Conservation (phyloP, 2,329 filamentous ascomycete species). For the Fonsecaea monophora region DNA sequence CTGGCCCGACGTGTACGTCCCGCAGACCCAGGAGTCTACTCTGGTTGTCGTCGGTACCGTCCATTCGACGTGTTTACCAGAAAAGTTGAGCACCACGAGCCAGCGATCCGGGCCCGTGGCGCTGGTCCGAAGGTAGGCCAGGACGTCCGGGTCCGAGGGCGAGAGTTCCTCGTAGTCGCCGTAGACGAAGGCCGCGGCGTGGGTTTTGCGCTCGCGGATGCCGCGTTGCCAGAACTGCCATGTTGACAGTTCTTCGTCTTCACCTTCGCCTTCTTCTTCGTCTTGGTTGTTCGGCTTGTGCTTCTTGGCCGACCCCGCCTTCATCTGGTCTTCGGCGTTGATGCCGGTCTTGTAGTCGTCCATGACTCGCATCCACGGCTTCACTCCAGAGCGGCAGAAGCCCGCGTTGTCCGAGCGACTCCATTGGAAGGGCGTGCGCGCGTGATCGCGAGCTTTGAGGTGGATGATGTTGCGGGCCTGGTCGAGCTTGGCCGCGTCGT, state of each 20-base stretch:
- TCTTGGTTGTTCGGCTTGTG: constrained; percentile 34
- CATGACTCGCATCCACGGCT: constrained; percentile 67
- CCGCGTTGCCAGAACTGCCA: constrained; percentile 42
- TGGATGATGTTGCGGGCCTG: constrained; percentile 42
- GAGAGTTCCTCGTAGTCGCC: constrained; percentile 38
- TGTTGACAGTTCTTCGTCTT: constrained; percentile 31
- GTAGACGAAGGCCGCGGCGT: constrained; percentile 40
- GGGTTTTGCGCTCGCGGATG: constrained; percentile 37
- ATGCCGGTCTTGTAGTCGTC: constrained; percentile 59
- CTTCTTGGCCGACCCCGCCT: constrained; percentile 16
- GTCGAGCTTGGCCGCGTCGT: constrained; percentile 39
- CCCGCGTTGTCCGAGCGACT: constrained; percentile 35
- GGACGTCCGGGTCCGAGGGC: constrained; percentile 33
- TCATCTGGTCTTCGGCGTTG: constrained; percentile 65
- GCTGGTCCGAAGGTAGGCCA: constrained; percentile 35
- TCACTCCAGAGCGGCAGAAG: constrained; percentile 36
- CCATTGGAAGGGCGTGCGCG: constrained; percentile 44
- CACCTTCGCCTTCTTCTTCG: not conserved
- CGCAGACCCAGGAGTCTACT: constrained; percentile 36
- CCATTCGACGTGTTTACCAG: constrained; percentile 39
- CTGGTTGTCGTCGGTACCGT: constrained; percentile 30
- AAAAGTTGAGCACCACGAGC: constrained; percentile 41
- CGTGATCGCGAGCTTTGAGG: constrained; percentile 44
- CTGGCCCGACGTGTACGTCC: constrained; percentile 35
- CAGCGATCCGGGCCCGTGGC: constrained; percentile 29